Conservation (phyloP, 2,329 filamentous ascomycete species). For the Blastomyces silverae region DNA sequence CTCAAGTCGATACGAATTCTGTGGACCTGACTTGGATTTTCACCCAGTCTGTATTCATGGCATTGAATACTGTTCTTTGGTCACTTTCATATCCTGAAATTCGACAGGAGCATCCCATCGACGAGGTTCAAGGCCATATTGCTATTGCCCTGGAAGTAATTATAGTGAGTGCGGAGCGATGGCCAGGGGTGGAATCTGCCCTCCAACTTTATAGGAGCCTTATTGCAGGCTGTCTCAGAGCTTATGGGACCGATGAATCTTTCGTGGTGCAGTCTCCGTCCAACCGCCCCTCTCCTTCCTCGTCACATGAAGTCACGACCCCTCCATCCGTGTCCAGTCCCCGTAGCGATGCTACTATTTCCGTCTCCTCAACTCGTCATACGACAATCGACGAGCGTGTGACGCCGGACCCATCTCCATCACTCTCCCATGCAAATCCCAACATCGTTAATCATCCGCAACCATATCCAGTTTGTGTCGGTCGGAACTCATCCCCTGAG, state of each 20-base stretch:
- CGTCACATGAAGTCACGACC: constrained; percentile 35
- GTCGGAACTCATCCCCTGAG: not conserved
- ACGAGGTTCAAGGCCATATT: constrained; percentile 70
- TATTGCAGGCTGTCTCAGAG: constrained; percentile 76
- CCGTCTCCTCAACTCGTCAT: constrained; percentile 31
- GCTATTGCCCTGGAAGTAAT: constrained; percentile 71
- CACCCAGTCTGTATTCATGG: constrained; percentile 80
- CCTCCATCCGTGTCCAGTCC: constrained; percentile 39
- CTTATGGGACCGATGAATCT: constrained; percentile 61
- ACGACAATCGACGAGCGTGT: constrained; percentile 28
- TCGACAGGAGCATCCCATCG: constrained; percentile 61
- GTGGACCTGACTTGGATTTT: constrained; percentile 94
- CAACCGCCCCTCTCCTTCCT: constrained; percentile 38
- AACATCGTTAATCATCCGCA: not conserved
- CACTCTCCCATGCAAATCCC: constrained; percentile 24
- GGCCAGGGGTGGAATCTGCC: constrained; percentile 83
- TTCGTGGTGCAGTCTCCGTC: constrained; percentile 47
- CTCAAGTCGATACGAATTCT: constrained; percentile 67
- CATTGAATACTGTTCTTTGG: constrained; percentile 88
- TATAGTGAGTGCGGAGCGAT: constrained; percentile 71
- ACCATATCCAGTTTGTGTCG: not conserved
- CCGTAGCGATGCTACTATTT: constrained; percentile 35
- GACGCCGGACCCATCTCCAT: constrained; percentile 22
- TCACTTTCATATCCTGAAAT: constrained; percentile 80
- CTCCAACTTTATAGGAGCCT: constrained; percentile 82